These are phyloP conservation scores for Phytophthora europaea DNA, from an alignment of 352 stramenopile species.

Conservation along the genomic window DNA sequence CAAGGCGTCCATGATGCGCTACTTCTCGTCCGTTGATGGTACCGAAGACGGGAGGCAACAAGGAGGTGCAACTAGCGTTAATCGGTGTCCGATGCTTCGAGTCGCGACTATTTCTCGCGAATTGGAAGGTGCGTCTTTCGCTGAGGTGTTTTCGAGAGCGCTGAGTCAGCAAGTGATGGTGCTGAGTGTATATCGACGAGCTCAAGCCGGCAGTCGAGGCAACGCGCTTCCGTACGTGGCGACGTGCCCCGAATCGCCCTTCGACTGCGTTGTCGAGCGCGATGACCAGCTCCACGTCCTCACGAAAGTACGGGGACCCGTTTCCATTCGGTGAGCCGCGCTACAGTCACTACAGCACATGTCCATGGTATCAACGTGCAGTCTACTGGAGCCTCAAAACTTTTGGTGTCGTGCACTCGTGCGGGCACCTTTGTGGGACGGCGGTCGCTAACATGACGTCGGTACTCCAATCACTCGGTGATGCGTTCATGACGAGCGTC, in stretches of 20 bases:
- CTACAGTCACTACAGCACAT: too few species aligned
- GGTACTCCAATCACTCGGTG: neutral
- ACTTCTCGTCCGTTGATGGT: constrained; percentile 3
- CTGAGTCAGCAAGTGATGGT: constrained; percentile 56
- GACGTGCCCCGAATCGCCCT: constrained; percentile 53
- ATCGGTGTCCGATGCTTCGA: constrained; percentile 42
- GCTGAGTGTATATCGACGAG: constrained; percentile 57
- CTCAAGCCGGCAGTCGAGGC: constrained; percentile 42
- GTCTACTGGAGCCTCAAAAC: neutral
- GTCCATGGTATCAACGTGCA: neutral
- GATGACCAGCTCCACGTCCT: constrained; percentile 59
- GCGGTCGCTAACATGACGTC: constrained; percentile 2
- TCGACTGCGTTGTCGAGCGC: constrained; percentile 39
- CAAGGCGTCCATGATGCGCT: constrained; percentile 26
- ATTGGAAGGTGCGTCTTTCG: constrained; percentile 50
- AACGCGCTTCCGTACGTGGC: constrained; percentile 67
- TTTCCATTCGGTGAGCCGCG: constrained; percentile 15
- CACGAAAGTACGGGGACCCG: constrained; percentile 28
- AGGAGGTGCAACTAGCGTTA: neutral
- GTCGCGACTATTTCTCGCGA: constrained; percentile 39
- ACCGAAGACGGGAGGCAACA: neutral
- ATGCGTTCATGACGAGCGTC: constrained; percentile 10
- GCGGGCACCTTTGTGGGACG: constrained; percentile 13
- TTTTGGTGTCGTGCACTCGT: constrained; percentile 20
- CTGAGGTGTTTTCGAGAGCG: constrained; percentile 47